Conservation (phyloP, 2,329 filamentous ascomycete species). For the Cryphonectria carpinicola region DNA sequence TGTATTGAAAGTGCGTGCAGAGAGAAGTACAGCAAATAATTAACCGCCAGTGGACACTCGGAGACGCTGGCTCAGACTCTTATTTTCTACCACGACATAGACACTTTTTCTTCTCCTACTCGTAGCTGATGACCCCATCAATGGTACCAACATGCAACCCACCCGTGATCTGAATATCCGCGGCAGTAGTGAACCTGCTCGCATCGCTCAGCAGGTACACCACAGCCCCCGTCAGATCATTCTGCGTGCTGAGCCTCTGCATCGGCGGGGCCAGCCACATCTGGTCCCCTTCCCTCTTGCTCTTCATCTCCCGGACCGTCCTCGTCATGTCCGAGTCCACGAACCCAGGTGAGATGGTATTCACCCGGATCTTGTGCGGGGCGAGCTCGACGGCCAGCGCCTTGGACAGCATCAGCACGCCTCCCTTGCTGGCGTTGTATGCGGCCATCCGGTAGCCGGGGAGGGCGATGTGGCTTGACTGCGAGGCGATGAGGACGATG, state of each 20-base stretch:
- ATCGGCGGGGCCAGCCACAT: slow-evolving; percentile 45
- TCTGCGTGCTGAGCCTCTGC: slow-evolving; percentile 44
- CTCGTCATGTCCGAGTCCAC: slow-evolving; percentile 43
- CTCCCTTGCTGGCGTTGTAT: slow-evolving; percentile 50
- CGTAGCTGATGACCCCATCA: slow-evolving; percentile 42
- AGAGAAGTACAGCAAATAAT: too few species aligned
- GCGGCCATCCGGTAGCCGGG: slow-evolving; percentile 44
- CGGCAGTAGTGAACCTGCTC: slow-evolving; percentile 46
- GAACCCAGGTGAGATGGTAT: slow-evolving; percentile 45
- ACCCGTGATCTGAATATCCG: slow-evolving; percentile 50
- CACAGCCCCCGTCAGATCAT: slow-evolving; percentile 47
- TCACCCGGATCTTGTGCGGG: slow-evolving; percentile 42
- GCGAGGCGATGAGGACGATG: slow-evolving; percentile 45
- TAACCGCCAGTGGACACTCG: too few species aligned
- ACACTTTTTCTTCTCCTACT: slow-evolving; percentile 18
- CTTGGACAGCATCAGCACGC: slow-evolving; percentile 44
- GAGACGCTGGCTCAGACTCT: too few species aligned
- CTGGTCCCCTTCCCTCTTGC: slow-evolving; percentile 40
- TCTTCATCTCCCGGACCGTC: slow-evolving; percentile 38
- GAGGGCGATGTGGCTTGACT: slow-evolving; percentile 42
- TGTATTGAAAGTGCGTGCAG: background rate
- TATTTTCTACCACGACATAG: background rate
- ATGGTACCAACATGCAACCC: slow-evolving; percentile 46
- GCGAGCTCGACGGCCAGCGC: slow-evolving; percentile 45
- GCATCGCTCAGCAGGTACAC: slow-evolving; percentile 50